Evolutionary conservation across 139 green algal species (phyloP).

Genomic region (Zygnema cylindricum): DNA sequence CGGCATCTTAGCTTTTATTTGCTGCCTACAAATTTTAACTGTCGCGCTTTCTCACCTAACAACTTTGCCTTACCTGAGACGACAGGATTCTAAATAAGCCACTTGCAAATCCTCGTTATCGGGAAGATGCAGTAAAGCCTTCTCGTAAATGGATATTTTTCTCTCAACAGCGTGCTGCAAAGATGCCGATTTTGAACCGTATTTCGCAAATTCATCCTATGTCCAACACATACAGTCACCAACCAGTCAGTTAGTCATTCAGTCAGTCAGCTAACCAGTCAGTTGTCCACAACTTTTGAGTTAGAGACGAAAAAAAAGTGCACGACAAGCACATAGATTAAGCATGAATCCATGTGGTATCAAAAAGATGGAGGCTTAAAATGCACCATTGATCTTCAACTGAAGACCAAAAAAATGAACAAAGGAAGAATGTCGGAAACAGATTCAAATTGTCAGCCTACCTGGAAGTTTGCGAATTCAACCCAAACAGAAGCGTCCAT

Average conservation of each 20-base stretch:
- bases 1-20: no score
- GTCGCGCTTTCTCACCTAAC: neutral
- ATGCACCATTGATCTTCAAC: no score
- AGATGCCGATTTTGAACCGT: neutral
- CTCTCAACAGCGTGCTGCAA: constrained; percentile 70
- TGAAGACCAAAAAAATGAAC: no score
- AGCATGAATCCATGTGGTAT: no score
- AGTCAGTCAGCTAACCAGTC: no score
- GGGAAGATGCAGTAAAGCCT: constrained; percentile 73
- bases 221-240: neutral
- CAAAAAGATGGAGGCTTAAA: no score
- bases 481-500: constrained; percentile 80
- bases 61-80: constrained; percentile 8
- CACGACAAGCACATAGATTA: no score
- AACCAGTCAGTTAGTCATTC: no score
- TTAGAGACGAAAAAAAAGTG: no score
- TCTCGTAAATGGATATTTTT: constrained; percentile 78
- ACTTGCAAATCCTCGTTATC: constrained; percentile 73
- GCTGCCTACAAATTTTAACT: no score
- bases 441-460: constrained; percentile 41
- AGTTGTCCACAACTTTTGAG: no score
- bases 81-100: constrained; percentile 70
- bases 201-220: neutral
- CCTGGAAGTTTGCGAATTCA: constrained; percentile 83
- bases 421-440: no score